Conservation (phyloP, 1,284 basidiomycete species). For the Agaricales sp. region DNA sequence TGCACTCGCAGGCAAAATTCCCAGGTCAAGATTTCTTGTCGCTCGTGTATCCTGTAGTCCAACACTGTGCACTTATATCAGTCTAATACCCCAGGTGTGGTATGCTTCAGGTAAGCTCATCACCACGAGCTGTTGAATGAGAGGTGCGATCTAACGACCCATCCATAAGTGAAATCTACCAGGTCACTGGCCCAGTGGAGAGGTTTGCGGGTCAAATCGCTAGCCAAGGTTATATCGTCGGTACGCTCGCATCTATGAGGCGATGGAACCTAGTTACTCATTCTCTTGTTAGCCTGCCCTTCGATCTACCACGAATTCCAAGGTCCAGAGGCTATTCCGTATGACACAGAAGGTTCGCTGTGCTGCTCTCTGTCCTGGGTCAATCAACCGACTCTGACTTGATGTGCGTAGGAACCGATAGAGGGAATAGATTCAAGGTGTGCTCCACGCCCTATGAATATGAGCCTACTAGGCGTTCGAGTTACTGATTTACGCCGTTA, state of each 20-base stretch:
- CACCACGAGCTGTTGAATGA: neutral
- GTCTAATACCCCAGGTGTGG: slow-evolving; percentile 47
- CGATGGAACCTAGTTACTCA: too few species aligned
- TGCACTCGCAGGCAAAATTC: slow-evolving; percentile 64
- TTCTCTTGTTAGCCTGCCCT: slow-evolving; percentile 51
- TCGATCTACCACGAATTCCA: slow-evolving; percentile 87
- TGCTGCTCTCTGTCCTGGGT: too few species aligned
- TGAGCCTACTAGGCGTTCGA: too few species aligned
- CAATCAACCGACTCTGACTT: too few species aligned
- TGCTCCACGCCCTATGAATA: too few species aligned
- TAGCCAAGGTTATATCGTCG: slow-evolving; percentile 76
- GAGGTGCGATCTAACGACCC: slow-evolving; percentile 2
- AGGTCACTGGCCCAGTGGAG: slow-evolving; percentile 81
- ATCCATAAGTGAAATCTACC: slow-evolving; percentile 64
- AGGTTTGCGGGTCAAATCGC: slow-evolving; percentile 89
- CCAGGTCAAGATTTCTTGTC: slow-evolving; percentile 37
- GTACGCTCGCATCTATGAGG: slow-evolving; percentile 23
- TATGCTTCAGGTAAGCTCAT: slow-evolving; percentile 57
- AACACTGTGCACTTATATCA: too few species aligned
- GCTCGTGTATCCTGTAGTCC: neutral
- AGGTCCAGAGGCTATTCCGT: slow-evolving; percentile 77
- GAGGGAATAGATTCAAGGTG: slow-evolving; percentile 85
- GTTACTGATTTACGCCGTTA: slow-evolving; percentile 26
- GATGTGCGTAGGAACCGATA: slow-evolving; percentile 50
- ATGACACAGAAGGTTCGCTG: slow-evolving; percentile 66